Base-by-base conservation (phyloP, 495 filamentous ascomycete species). In the Glonium stellatum region DNA sequence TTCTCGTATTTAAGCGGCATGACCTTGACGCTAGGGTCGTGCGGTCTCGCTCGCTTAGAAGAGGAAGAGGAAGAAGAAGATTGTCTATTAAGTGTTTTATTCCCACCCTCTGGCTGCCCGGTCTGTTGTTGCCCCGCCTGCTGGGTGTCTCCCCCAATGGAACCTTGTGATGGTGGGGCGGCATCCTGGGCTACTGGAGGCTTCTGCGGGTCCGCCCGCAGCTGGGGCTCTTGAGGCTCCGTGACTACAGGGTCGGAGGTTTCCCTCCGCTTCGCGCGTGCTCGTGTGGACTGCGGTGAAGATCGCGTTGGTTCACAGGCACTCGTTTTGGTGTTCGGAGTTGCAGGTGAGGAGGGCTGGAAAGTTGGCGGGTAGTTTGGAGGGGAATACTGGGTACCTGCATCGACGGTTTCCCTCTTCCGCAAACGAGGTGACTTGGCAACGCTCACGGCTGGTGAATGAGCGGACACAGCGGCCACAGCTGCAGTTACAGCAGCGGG, bases 1-100 rank as follows among this genome's bases (percentile, higher is more conserved):
- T 79, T 72, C 65, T 93, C 88, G 73, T 98, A 98, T 65, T 79
- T 74, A 36, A 75, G 67, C 5, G 93, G 91, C 71, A 98, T 77
- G 23, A 84, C 57, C 72, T 91, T 97, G 54, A 59, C 41, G n/a
- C 47, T 54, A 1, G 61, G 59, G 31, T 64, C 61, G 19, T 47
- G 50, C 5, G 65, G 47, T 15, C 71, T 57, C 36, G 65, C 59
- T n/a, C 72, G 59, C 55, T 75, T 75, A 10, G 60, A 34, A 10
- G 65, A 37, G 15, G 60, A 34, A 10, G 65, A 37, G 15, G 67
- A 67, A 18, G 65, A 23, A 54, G 53, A 54, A 9, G n/a, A 41
- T n/a, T 39, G 37, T 11, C 48, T 6, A n/a, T 23, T 42, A 21
- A 15, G 19, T 58, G 19, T 23, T 15, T 37, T 23, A 19, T 18